Conservation (phyloP, 306 rosid species). For the Vigna hirtella region DNA sequence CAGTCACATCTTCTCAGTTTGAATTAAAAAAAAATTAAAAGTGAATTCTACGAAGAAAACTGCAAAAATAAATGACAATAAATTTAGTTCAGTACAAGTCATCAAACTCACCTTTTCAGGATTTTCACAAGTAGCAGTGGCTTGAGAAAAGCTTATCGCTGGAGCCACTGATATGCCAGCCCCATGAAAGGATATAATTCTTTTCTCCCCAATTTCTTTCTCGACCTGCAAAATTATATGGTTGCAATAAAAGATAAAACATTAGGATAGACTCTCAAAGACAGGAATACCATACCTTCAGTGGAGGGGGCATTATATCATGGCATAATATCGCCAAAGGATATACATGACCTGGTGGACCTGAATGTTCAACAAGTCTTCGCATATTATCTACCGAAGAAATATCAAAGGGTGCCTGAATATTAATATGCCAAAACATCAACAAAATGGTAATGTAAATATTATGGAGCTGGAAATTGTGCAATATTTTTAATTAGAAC, state of each 20-base stretch:
- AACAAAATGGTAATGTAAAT: conserved; percentile 27
- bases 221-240: conserved; percentile 71
- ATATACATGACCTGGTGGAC: conserved; percentile 86
- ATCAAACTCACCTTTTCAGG: conserved; percentile 70
- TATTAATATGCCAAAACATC: conserved; percentile 56
- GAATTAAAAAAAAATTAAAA: conserved; percentile 10
- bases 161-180: conserved; percentile 82
- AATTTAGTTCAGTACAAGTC: conserved; percentile 25
- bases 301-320: conserved; percentile 98
- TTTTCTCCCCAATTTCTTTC: conserved; percentile 91
- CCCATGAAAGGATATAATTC: conserved; percentile 80
- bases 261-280: conserved; percentile 43
- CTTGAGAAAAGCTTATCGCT: conserved; percentile 63
- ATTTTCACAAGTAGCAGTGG: conserved; percentile 54
- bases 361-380: conserved; percentile 87
- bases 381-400: conserved; percentile 94
- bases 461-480: neutral
- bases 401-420: conserved; percentile 93
- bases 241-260: conserved; percentile 31
- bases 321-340: conserved; percentile 85
- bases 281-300: conserved; percentile 54
- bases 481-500: conserved; percentile 13
- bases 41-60: conserved; percentile 6
- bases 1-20: conserved; percentile 30
- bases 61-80: conserved; percentile 12